Conservation (phyloP, 169 alveolate genomes). For the Eimeria acervulina region DNA sequence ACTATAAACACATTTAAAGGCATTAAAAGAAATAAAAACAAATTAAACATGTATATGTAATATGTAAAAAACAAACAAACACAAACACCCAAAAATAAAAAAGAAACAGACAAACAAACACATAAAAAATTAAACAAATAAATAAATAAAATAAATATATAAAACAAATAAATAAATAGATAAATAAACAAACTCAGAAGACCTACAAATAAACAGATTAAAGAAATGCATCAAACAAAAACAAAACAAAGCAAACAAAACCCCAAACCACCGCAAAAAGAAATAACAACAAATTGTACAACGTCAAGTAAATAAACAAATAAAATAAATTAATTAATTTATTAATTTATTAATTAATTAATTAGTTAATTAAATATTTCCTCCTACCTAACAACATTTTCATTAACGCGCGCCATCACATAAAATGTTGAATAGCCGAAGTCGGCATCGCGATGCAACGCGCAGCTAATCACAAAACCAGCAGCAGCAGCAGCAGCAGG, state of each 20-base stretch:
- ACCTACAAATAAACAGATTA: neutral
- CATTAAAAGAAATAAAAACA: too few species aligned
- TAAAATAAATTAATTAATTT: too few species aligned
- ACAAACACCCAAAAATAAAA: neutral
- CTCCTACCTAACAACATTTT: conserved; percentile 76
- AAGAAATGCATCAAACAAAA: neutral
- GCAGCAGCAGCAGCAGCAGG: conserved; percentile 28
- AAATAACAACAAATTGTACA: too few species aligned
- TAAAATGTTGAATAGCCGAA: conserved; percentile 61
- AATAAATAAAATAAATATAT: neutral
- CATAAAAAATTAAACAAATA: too few species aligned
- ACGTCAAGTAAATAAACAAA: too few species aligned
- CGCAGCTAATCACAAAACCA: conserved; percentile 8
- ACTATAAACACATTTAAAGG: neutral
- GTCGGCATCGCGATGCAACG: conserved; percentile 53
- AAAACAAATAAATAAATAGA: neutral
- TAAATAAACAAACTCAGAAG: neutral
- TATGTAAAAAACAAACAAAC: neutral
- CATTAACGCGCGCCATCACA: conserved; percentile 76
- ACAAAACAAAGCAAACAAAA: too few species aligned
- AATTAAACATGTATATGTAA: too few species aligned
- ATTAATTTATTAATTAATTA: too few species aligned
- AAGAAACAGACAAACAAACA: too few species aligned
- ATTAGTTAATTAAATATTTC: too few species aligned
- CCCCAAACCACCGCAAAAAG: too few species aligned